Base-by-base conservation (phyloP, 768 basidiomycete species). In the Cantharellus anzutake region DNA sequence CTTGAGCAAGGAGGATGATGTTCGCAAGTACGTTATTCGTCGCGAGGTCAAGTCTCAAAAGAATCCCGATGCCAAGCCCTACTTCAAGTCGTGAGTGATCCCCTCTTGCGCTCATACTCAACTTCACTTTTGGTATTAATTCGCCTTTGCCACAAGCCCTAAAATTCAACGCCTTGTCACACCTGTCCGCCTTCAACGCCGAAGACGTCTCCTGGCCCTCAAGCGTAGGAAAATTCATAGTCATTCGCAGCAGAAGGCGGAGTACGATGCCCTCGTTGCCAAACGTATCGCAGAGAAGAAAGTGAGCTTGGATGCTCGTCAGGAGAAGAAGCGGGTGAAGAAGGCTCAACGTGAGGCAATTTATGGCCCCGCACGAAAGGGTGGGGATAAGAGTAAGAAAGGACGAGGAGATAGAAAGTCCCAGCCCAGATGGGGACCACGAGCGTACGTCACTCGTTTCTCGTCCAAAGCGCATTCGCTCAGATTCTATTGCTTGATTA, bases 161-260 rank as follows among this genome's bases (percentile, higher is more conserved):
- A 94, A 94, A 78, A 96, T 97, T 71, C 91, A 96, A 75, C 82
- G 93, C 69, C 81, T 97, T 62, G 92, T 97, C 66, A 97, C 92
- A 53, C 93, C 93, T 66, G 69, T 87, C 68, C 88, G 92, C 68
- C 86, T 97, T 69, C 94, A 99, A 75, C 88, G 92, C 73, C 86
- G 90, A 73, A 87, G 94, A 66, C 91, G 88, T 77, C 81, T 94
- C 69, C 81, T 75, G 65, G 80, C 90, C 52, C 80, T 97, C 75
- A 85, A 90, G 74, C 82, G 84, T 70, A 81, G 89, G 73, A 81
- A 82, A 72, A 76, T 89, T 69, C 87, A 91, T 69, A 79, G 76
- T 71, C 92, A 94, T 78, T 91, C 91, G 77, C 93, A 91, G 74
- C 88, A 92, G 75, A 89, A 94, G 75, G 68, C 79, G 60, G 94